Evolutionary conservation across 306 rosid species (phyloP), one percentile per base, ranked within the genome.

Genomic region (Prunus kanzakura): DNA sequence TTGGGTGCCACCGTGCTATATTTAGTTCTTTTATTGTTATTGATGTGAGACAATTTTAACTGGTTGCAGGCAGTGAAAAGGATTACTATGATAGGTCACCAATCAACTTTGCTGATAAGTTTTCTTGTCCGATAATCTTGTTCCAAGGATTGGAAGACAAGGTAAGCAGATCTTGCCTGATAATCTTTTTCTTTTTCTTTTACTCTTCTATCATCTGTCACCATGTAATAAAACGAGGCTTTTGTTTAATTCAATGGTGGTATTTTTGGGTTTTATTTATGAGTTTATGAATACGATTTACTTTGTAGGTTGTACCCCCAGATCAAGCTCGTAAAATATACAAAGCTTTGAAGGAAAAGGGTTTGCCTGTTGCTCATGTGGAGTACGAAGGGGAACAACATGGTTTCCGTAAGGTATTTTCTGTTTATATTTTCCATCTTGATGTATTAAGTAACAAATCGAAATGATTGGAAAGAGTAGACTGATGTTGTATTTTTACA

Each of bases 321-420:
- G 89, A 84, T 79, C 99, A 95, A 91, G 91, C 99, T 76, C 88
- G 81, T 66, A 82, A 85, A 84, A 95, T 95, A 74, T 84, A 92
- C 83, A 69, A 41, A 56, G 97, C 99, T 52, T 20, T 95, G 82
- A 95, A 95, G 88, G 87, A 83, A 64, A 92, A 92, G 70, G 97
- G 97, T 20, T 78, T 95, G 83, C 99, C 97, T 8, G 97, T 95
- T 84, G 97, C 97, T 67, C 86, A 90, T 29, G 92, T 92, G 55
- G 91, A 88, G 91, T 95, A 92, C 64, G 96, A 90, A 87, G 99
- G 99, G 84, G 99, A 95, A 81, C 93, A 90, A 78, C 97, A 95
- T 43, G 99, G 99, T 79, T 95, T 95, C 78, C 90, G 99, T 52
- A 95, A 92, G 97, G 97, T 95, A 80, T 20, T 47, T 29, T 50